A percentile compares a stretch with the other conserved stretches of the same genome.
These are phyloP conservation scores for Cokeromyces recurvatus DNA, from an alignment of 371 early-diverging fungal species.

Conservation along the genomic window DNA sequence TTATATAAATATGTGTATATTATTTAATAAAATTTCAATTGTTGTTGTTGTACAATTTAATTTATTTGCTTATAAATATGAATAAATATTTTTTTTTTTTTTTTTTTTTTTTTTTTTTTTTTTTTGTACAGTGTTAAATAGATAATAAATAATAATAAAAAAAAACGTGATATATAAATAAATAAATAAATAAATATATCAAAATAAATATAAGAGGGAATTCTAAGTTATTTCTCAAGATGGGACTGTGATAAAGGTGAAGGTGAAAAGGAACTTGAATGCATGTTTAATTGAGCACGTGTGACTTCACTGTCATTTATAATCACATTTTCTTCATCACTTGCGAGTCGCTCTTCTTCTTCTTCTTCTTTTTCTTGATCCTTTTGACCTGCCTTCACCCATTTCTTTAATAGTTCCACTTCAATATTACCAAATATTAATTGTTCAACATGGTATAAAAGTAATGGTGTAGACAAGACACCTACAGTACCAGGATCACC, in stretches of 20 bases:
- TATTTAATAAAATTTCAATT: too few species aligned
- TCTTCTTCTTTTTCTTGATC: neutral
- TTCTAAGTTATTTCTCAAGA: neutral
- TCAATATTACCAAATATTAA: constrained; percentile 48
- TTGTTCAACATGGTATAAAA: constrained; percentile 75
- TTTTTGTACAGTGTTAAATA: too few species aligned
- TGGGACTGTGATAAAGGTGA: constrained; percentile 16
- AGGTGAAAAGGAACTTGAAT: constrained; percentile 5
- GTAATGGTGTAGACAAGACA: constrained; percentile 62
- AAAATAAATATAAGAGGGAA: too few species aligned
- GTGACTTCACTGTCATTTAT: constrained; percentile 12
- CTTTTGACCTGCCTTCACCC: constrained; percentile 14
- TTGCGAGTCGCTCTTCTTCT: neutral
- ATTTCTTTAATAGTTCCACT: constrained; percentile 21
- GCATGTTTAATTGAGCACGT: constrained; percentile 7
- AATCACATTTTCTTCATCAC: constrained; percentile 13
- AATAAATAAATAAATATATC: too few species aligned
- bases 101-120: too few species aligned
- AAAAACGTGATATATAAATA: too few species aligned
- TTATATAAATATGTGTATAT: too few species aligned
- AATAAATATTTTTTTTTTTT: too few species aligned
- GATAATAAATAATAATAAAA: too few species aligned
- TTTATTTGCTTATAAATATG: too few species aligned
- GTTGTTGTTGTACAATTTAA: too few species aligned
- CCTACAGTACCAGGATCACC: constrained; percentile 53